Conservation (phyloP, 352 stramenopile genomes). For the Globisporangium okanoganense region DNA sequence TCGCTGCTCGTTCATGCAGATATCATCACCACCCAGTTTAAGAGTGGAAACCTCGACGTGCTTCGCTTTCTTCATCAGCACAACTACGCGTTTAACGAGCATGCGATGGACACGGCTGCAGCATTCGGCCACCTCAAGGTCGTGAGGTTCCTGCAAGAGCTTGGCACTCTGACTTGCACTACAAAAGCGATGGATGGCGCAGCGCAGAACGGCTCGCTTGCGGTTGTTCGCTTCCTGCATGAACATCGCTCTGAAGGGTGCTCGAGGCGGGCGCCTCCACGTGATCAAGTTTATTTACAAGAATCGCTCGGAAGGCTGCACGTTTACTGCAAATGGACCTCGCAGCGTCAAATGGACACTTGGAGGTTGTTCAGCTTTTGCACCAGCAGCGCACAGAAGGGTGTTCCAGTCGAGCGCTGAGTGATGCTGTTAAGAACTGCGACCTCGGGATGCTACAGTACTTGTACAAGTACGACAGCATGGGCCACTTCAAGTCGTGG, state of each 20-base stretch:
- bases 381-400: no score
- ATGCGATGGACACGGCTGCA: background rate
- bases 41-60: background rate
- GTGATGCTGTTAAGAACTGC: no score
- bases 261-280: background rate
- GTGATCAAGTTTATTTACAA: background rate
- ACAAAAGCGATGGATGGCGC: slow-evolving; percentile 6
- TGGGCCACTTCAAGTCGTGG: no score
- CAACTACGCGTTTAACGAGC: no score
- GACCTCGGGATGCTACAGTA: no score
- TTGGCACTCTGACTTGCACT: slow-evolving; percentile 1
- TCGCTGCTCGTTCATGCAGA: background rate
- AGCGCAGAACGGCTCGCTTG: background rate
- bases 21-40: no score
- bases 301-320: slow-evolving; percentile 1
- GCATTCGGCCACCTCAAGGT: background rate
- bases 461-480: no score
- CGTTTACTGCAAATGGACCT: no score
- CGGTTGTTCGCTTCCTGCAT: background rate
- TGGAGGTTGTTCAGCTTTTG: no score
- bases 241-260: background rate
- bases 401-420: no score
- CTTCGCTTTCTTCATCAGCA: background rate
- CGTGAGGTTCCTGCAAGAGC: background rate
- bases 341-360: no score